Evolutionary conservation across 345 rosid species (phyloP), one percentile per base, ranked within the genome.

Genomic region (Diplotaxis tenuifolia): DNA sequence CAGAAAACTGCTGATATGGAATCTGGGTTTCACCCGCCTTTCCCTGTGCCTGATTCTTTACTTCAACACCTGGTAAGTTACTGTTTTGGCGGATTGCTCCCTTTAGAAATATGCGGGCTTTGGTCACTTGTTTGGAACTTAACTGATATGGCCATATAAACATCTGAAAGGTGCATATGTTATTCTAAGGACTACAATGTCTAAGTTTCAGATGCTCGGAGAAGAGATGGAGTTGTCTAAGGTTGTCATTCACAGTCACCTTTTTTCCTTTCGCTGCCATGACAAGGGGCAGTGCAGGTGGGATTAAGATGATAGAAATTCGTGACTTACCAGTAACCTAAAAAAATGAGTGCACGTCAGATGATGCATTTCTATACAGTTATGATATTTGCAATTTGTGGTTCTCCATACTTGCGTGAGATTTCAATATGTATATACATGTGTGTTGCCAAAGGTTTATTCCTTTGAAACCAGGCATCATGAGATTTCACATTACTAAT

Each of bases 181-280:
- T 84, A 65, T 89, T 89, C 97, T 95, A 87, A 95, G 98, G 98
- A 87, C 88, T 87, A 91, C 80, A 74, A 86, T 95, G 95, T 95
- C 97, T 85, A 92, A 94, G 99, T 95, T 95, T 89, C 99, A 95
- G 99, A 95, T 95, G 83, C 93, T 87, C 68, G 99, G 93, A 80
- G 97, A 88, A 87, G 90, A 73, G 88, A 83, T 78, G 87, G 84
- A 72, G 88, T 87, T 47, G 20, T 47, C 54, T 47, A 47, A 47
- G 54, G 88, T 87, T 84, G 79, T 85, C 86, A 83, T 81, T 83
- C 87, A 78, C 82, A 72, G 89, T 88, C 93, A 82, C 95, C 96
- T 89, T 94, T 90, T 91, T 89, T 84, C 83, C 86, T 89, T 89
- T 81, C 84, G 89, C 91, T 91, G 87, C 88, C 91, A 85, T 90